Base-by-base conservation (phyloP, 805 yeast genomes). In the Kazachstania taianensis region DNA sequence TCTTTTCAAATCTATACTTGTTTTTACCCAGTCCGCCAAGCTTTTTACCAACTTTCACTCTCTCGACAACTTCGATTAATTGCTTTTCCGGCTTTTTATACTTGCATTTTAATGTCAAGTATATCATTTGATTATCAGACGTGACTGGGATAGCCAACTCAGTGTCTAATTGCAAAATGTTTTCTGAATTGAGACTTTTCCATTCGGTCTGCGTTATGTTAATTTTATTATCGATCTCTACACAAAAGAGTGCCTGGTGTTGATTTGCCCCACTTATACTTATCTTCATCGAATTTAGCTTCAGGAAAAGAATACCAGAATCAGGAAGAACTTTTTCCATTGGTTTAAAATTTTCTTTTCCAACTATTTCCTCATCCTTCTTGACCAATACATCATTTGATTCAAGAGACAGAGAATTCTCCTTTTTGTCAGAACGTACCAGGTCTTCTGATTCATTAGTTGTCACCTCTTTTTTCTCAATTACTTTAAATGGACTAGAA, bases 171-270 rank as follows among this genome's bases (percentile, higher is more conserved):
- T 59, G 40, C 5, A 64, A 54, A 16, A 44, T 43, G 19, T 52
- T 50, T 7, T 45, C 47, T 3, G 48, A 46, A n/a, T 46, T 37
- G 17, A 70, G 37, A 0, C 48, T 42, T 31, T 57, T 45, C 55
- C 69, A 66, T 7, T 76, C 71, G 0, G 94, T 84, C 25, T 76
- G 71, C 32, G 83, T 70, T 40, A 83, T 72, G 52, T 86, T 94
- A 26, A 75, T 73, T 5, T 94, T 94, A 53, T 86, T 86, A 53
- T 86, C 96, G 35, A 63, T 49, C 5, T 74, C 69, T 14, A 76
- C 44, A 35, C 70, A 66, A 51, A 73, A 69, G 37, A 66, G 62
- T 1, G 73, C 77, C 14, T 69, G 57, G 33, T 69, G 69, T 6
- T 55, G 53, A 15, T 45, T 48, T 20, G 72, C 44, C 15, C 69